A percentile compares a stretch with the other conserved stretches of the same genome.
phyloP scores from a whole-genome alignment of 257 asterid species.

The Petunia secreta region DNA sequence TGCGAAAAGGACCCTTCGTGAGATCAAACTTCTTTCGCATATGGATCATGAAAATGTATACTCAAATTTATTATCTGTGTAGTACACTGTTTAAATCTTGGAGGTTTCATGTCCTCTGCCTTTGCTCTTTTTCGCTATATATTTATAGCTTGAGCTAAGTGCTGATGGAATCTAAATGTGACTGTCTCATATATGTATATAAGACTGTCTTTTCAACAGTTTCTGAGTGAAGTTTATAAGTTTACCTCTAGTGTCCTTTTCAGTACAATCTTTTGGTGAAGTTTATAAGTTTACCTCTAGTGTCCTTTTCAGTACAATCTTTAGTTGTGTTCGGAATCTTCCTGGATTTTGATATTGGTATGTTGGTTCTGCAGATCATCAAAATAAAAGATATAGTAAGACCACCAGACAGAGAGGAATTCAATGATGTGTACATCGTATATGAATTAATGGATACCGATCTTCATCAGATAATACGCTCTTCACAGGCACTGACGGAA shows the following conservation, averaged over 20 bases:
- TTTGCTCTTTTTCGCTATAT: background rate
- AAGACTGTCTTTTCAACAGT: background rate
- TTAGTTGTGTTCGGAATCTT: background rate
- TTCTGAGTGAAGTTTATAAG: background rate
- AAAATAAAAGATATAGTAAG: slow-evolving; percentile 73
- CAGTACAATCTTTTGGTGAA: slow-evolving; percentile 26
- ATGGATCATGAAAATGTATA: slow-evolving; percentile 89
- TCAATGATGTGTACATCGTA: slow-evolving; percentile 76
- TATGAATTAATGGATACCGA: slow-evolving; percentile 92
- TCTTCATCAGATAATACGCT: slow-evolving; percentile 82
- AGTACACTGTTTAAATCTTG: background rate
- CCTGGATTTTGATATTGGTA: background rate
- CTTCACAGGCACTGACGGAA: slow-evolving; percentile 77
- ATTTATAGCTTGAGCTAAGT: background rate
- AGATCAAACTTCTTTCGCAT: slow-evolving; percentile 86
- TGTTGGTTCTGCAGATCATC: slow-evolving; percentile 50
- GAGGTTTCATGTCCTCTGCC: background rate
- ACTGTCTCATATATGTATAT: background rate
- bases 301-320: slow-evolving; percentile 22
- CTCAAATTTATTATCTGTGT: background rate
- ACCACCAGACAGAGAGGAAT: slow-evolving; percentile 70
- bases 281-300: background rate
- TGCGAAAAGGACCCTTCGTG: slow-evolving; percentile 84
- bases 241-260: background rate
- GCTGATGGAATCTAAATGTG: slow-evolving; percentile 10